Conservation (phyloP, 1,139 yeast genomes). For the Yamadazyma conglobata region DNA sequence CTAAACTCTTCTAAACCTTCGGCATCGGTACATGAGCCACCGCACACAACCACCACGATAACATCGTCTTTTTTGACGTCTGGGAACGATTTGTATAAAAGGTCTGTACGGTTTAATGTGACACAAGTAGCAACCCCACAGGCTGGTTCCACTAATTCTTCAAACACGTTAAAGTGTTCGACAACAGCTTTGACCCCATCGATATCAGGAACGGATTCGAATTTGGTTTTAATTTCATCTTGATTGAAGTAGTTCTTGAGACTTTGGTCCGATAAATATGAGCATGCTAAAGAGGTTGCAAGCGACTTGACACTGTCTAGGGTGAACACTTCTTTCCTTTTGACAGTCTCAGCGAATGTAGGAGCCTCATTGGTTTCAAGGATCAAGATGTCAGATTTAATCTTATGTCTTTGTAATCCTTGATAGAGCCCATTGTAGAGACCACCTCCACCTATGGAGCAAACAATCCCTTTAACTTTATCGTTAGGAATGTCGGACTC, state of each 20-base stretch:
- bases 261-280: conserved; percentile 31
- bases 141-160: conserved; percentile 36
- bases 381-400: conserved; percentile 25
- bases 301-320: conserved; percentile 29
- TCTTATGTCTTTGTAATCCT: conserved; percentile 24
- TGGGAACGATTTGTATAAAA: conserved; percentile 21
- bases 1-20: conserved; percentile 20
- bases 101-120: conserved; percentile 21
- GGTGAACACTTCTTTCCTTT: conserved; percentile 24
- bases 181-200: conserved; percentile 33
- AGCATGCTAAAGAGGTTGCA: conserved; percentile 42
- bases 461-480: conserved; percentile 33
- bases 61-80: conserved; percentile 28
- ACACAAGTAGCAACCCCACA: conserved; percentile 39
- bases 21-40: conserved; percentile 32
- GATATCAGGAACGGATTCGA: conserved; percentile 31
- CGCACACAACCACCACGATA: conserved; percentile 37
- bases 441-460: conserved; percentile 46
- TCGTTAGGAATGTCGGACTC: conserved; percentile 19
- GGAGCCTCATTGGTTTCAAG: conserved; percentile 42
- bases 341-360: conserved; percentile 31
- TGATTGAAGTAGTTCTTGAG: conserved; percentile 23
- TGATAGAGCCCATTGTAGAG: conserved; percentile 36
- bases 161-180: conserved; percentile 23
- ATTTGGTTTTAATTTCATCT: conserved; percentile 15